phyloP scores from a whole-genome alignment of 2,329 filamentous ascomycete genomes.

The Ambrosiella xylebori region DNA sequence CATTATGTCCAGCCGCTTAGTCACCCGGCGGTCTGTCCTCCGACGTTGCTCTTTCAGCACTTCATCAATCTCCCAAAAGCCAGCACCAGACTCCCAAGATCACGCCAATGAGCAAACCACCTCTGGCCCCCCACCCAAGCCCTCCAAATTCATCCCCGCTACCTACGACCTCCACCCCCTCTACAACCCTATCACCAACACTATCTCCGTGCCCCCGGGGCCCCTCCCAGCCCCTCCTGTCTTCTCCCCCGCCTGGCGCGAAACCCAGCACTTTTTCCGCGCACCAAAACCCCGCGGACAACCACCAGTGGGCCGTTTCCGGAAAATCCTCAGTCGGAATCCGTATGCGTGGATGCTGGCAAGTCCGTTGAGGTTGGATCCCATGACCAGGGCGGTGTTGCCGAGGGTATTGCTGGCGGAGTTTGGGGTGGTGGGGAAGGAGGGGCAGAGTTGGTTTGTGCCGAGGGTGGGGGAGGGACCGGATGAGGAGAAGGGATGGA shows the following conservation, averaged over 20 bases:
- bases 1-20: not conserved
- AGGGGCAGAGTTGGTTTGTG: constrained; percentile 36
- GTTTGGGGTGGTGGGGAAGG: constrained; percentile 39
- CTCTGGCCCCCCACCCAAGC: not conserved
- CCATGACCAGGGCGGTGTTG: constrained; percentile 28
- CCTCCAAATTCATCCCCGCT: constrained; percentile 1
- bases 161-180: constrained; percentile 6
- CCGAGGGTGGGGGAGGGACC: constrained; percentile 21
- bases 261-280: constrained; percentile 27
- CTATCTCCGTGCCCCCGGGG: constrained; percentile 28
- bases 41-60: not conserved
- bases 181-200: constrained; percentile 26
- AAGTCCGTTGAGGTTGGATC: constrained; percentile 40
- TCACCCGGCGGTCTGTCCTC: not conserved
- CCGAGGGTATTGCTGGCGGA: constrained; percentile 47
- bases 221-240: constrained; percentile 36
- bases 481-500: too few species aligned
- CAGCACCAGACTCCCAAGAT: not conserved
- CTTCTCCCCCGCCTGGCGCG: constrained; percentile 33
- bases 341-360: constrained; percentile 48
- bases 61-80: not conserved
- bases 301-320: constrained; percentile 27
- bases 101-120: not conserved
- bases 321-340: constrained; percentile 41
- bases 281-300: constrained; percentile 18